Conservation (phyloP, 1,139 yeast species). For the Suhomyces bokatorum region DNA sequence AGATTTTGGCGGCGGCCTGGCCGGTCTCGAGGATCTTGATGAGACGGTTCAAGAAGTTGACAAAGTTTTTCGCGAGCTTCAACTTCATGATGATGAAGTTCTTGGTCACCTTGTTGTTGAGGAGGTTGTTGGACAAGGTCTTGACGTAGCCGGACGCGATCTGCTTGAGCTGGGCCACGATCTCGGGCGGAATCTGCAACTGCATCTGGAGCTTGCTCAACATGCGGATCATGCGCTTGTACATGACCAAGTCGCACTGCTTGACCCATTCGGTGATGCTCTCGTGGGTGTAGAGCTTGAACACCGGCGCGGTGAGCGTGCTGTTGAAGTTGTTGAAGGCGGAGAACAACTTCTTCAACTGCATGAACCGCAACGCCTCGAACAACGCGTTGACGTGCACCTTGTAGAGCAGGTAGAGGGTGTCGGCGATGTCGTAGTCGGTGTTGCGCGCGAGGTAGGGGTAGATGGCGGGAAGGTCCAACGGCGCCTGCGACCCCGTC, state of each 20-base stretch:
- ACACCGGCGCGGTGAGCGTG: slow-evolving; percentile 65
- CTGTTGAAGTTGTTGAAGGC: slow-evolving; percentile 57
- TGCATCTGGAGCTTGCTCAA: slow-evolving; percentile 68
- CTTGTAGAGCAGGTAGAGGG: slow-evolving; percentile 60
- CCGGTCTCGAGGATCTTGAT: slow-evolving; percentile 63
- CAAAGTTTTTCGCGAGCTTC: slow-evolving; percentile 57
- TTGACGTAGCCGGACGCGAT: slow-evolving; percentile 46
- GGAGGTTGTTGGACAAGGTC: slow-evolving; percentile 36
- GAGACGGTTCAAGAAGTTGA: slow-evolving; percentile 56
- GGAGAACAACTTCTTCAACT: slow-evolving; percentile 58
- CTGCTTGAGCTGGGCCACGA: slow-evolving; percentile 49
- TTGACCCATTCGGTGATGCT: slow-evolving; percentile 60
- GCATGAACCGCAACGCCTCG: slow-evolving; percentile 68
- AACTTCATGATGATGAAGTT: slow-evolving; percentile 53
- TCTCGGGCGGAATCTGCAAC: slow-evolving; percentile 53
- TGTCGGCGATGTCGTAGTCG: slow-evolving; percentile 62
- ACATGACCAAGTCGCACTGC: slow-evolving; percentile 64
- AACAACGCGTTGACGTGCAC: slow-evolving; percentile 63
- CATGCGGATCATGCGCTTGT: slow-evolving; percentile 61
- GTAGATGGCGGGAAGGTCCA: slow-evolving; percentile 54
- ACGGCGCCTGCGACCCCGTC: slow-evolving; percentile 28
- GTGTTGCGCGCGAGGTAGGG: slow-evolving; percentile 49
- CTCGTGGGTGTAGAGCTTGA: slow-evolving; percentile 56
- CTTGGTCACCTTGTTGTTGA: slow-evolving; percentile 48
- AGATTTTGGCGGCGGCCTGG: slow-evolving; percentile 51